These are phyloP conservation scores for Solanum hybrid DNA, from an alignment of 305 asterid species.

Conservation along the genomic window DNA sequence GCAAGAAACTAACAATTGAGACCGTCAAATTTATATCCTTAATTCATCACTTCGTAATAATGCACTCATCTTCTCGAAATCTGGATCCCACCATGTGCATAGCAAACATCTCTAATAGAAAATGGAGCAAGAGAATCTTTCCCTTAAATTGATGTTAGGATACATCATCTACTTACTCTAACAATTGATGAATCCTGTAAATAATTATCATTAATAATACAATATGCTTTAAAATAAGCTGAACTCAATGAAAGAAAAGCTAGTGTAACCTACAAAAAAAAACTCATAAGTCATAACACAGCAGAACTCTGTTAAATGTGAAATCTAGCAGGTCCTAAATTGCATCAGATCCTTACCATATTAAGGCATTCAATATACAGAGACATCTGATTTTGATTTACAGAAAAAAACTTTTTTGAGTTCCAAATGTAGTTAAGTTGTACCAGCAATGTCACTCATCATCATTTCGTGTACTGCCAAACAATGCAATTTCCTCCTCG, in stretches of 20 bases:
- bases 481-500: constrained; percentile 18
- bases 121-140: not conserved
- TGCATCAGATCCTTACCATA: not conserved
- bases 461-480: not conserved
- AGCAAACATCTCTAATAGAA: not conserved
- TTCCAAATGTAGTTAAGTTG: not conserved
- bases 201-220: not conserved
- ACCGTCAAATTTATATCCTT: not conserved
- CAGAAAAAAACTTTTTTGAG: not conserved
- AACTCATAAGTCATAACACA: too few species aligned
- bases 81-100: not conserved
- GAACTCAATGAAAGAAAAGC: not conserved
- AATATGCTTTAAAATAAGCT: not conserved
- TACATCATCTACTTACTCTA: not conserved
- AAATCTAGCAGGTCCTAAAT: not conserved
- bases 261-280: not conserved
- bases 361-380: not conserved
- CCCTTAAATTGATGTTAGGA: not conserved
- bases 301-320: not conserved
- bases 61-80: not conserved
- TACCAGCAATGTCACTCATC: not conserved
- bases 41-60: not conserved
- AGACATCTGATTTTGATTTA: not conserved
- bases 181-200: not conserved
- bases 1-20: not conserved